Conservation (phyloP, 768 basidiomycete genomes). For the Pleurotus cornucopiae region DNA sequence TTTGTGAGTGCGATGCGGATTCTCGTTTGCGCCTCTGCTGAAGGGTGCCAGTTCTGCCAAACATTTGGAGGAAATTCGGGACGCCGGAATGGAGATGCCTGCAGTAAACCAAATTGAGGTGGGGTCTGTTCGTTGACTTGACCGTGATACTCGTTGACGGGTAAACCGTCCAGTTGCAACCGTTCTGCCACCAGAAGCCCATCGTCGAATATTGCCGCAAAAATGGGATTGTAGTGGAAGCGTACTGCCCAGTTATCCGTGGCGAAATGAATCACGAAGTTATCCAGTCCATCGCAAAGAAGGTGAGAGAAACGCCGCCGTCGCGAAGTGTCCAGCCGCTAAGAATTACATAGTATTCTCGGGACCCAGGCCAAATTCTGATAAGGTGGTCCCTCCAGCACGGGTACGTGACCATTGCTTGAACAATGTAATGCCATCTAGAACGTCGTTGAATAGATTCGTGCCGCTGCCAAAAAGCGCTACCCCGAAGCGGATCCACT, state of each 20-base stretch:
- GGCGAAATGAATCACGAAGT: conserved; percentile 52
- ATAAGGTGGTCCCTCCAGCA: conserved; percentile 89
- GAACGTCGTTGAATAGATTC: conserved; percentile 39
- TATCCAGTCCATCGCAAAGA: conserved; percentile 51
- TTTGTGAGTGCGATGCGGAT: conserved; percentile 45
- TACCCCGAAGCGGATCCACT: conserved; percentile 62
- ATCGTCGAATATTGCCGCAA: conserved; percentile 75
- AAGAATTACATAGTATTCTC: conserved; percentile 37
- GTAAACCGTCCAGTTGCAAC: conserved; percentile 53
- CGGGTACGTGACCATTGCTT: conserved; percentile 41
- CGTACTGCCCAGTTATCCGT: conserved; percentile 74
- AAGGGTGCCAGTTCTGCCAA: conserved; percentile 45
- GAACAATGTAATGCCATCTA: neutral
- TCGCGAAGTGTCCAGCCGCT: no score
- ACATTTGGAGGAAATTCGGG: conserved; percentile 72
- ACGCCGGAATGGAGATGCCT: conserved; percentile 59
- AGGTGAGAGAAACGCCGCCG: conserved; percentile 34
- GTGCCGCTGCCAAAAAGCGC: conserved; percentile 82
- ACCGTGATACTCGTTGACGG: neutral
- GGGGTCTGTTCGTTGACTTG: conserved; percentile 12
- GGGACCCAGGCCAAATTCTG: conserved; percentile 74
- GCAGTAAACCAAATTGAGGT: conserved; percentile 84
- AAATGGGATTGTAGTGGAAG: conserved; percentile 61
- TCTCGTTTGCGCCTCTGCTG: neutral
- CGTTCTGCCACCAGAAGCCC: conserved; percentile 74